Evolutionary conservation across 495 filamentous ascomycete species (phyloP).

Genomic region (Aspergillus cristatus): DNA sequence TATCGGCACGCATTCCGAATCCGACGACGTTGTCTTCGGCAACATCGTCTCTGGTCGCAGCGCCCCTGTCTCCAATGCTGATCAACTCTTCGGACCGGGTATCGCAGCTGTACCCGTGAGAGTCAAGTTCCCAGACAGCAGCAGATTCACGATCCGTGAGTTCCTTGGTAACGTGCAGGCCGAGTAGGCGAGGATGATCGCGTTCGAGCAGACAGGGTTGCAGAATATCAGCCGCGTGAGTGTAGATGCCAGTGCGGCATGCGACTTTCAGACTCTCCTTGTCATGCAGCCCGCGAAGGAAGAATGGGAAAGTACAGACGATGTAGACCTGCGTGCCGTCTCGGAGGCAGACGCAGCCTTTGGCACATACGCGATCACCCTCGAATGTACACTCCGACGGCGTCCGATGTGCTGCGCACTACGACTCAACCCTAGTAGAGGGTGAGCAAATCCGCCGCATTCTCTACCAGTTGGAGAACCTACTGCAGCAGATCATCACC

Average conservation of each 20-base stretch:
- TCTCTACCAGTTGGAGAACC: constrained; percentile 2
- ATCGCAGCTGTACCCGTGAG: constrained; percentile 28
- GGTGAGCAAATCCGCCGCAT: constrained; percentile 2
- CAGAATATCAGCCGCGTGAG: constrained; percentile 46
- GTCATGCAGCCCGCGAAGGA: constrained; percentile 40
- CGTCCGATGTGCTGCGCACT: constrained; percentile 1
- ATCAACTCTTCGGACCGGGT: constrained; percentile 15
- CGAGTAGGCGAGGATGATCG: constrained; percentile 26
- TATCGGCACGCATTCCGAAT: constrained; percentile 25
- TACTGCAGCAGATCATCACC: constrained; percentile 4
- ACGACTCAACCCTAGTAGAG: constrained; percentile 4
- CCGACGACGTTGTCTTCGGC: constrained; percentile 27
- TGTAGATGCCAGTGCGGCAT: constrained; percentile 41
- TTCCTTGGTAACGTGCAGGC: constrained; percentile 32
- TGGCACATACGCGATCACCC: constrained; percentile 11
- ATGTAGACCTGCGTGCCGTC: constrained; percentile 20
- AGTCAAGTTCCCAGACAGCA: constrained; percentile 14
- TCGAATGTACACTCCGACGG: constrained; percentile 7
- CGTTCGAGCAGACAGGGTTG: constrained; percentile 37
- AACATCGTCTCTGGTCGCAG: constrained; percentile 13
- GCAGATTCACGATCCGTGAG: constrained; percentile 14
- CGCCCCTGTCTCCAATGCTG: constrained; percentile 6
- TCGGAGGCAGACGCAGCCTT: constrained; percentile 5
- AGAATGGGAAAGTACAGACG: constrained; percentile 17
- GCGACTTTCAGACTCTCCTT: constrained; percentile 46